These are phyloP conservation scores for Exsudoporus frostii DNA, from an alignment of 768 basidiomycete species.

Conservation along the genomic window DNA sequence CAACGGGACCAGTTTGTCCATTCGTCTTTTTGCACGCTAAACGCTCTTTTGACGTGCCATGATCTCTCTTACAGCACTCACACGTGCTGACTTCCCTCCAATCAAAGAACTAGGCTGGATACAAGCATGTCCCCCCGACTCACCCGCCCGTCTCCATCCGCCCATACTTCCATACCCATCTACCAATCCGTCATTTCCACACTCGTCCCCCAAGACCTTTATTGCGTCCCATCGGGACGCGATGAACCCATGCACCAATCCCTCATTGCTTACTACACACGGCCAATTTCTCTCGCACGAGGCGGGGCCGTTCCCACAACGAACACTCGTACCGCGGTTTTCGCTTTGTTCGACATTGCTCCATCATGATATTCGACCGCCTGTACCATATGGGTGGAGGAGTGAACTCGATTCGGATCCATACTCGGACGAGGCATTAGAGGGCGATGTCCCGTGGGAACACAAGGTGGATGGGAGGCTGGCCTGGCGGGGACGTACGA, in stretches of 20 bases:
- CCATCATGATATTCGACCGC: slow-evolving; percentile 55
- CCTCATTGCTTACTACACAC: slow-evolving; percentile 37
- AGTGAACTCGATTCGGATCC: slow-evolving; percentile 32
- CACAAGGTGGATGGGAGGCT: slow-evolving; percentile 59
- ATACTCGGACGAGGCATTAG: slow-evolving; percentile 20
- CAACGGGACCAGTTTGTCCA: slow-evolving; percentile 25
- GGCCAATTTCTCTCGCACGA: slow-evolving; percentile 51
- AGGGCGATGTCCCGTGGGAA: no score
- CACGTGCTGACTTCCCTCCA: slow-evolving; percentile 33
- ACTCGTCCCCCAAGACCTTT: slow-evolving; percentile 24
- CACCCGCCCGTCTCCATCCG: slow-evolving; percentile 28
- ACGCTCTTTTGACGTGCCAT: background rate
- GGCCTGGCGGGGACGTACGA: slow-evolving; percentile 73
- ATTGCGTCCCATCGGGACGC: slow-evolving; percentile 34
- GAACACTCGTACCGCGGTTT: slow-evolving; percentile 48
- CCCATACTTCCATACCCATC: slow-evolving; percentile 26
- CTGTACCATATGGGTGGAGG: slow-evolving; percentile 46
- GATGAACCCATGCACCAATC: slow-evolving; percentile 40
- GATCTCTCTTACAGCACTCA: slow-evolving; percentile 22
- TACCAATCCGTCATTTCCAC: background rate
- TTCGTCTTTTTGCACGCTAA: background rate
- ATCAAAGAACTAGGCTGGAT: slow-evolving; percentile 25
- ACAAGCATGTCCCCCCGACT: slow-evolving; percentile 18
- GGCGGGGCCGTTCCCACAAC: slow-evolving; percentile 43
- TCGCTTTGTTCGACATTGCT: slow-evolving; percentile 47